Conservation (phyloP, 2,329 filamentous ascomycete genomes). For the Nemania serpens region DNA sequence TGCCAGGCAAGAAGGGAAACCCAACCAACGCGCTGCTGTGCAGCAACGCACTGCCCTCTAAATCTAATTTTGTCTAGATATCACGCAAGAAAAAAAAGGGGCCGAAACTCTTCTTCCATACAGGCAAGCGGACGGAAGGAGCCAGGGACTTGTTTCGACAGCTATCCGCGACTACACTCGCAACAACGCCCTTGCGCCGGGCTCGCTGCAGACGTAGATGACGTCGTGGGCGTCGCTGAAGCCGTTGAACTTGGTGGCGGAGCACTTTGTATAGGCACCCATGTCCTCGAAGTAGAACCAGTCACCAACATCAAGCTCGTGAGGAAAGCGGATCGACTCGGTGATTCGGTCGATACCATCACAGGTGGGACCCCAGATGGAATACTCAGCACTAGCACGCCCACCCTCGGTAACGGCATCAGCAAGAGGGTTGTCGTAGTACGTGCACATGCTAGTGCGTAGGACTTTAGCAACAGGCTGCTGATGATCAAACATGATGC, state of each 20-base stretch:
- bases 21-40: not conserved
- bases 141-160: not conserved
- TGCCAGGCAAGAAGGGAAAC: constrained; percentile 11
- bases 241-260: constrained; percentile 95
- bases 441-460: constrained; percentile 60
- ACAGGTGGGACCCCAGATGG: constrained; percentile 97
- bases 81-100: not conserved
- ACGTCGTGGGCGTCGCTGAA: constrained; percentile 92
- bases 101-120: not conserved
- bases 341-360: constrained; percentile 97
- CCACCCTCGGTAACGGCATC: constrained; percentile 47
- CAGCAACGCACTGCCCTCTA: constrained; percentile 8
- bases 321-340: constrained; percentile 75
- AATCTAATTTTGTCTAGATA: constrained; percentile 20
- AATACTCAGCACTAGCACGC: constrained; percentile 74
- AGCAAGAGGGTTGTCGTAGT: constrained; percentile 62
- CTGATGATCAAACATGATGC: constrained; percentile 99
- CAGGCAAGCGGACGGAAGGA: not conserved
- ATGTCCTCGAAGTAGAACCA: constrained; percentile 99
- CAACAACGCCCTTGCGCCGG: constrained; percentile 78
- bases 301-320: constrained; percentile 86
- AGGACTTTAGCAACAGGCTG: constrained; percentile 84
- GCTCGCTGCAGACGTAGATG: constrained; percentile 93
- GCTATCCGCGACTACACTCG: constrained; percentile 33
- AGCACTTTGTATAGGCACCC: constrained; percentile 98